Evolutionary conservation across 352 stramenopile species (phyloP), one percentile per base, ranked within the genome.

Genomic region (Pythium dissotocum): DNA sequence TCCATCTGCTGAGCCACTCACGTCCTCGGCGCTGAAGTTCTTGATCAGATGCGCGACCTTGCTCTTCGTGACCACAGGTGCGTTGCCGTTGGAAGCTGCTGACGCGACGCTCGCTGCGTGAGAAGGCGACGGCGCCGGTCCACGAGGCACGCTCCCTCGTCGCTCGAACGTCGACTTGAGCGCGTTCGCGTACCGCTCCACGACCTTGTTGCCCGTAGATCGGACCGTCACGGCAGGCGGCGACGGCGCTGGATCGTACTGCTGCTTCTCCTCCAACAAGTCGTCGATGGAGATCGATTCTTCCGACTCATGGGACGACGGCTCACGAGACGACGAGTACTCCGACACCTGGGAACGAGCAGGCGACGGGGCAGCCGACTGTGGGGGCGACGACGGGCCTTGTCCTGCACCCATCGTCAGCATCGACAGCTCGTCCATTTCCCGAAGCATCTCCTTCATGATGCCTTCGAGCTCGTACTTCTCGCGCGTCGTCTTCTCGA

Each of bases 11-110:
- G 26, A 8, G 6, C 18, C 16, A 32, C 18, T 30, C 28, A 36
- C 52, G 44, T 73, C 70, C 30, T 80, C 76, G 4, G 35, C 48
- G 9, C 78, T 87, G 33, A 89, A 91, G 70, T 89, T 91, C 72
- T 90, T 90, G 71, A 90, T 89, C 61, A 91, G 66, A 62, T 83
- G 72, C 28, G 83, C 81, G 28, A 91, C 75, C 49, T 88, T 88
- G 69, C 70, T 89, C 33, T 69, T 78, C 35, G 33, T 65, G 71
- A 59, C 49, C 48, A 10, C 35, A 24, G 6, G 36, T 35, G 16
- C n/a, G 35, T 54, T 30, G 9, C 8, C 63, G 42, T 9, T 16
- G 9, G 28, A 30, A 30, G 28, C 28, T 1, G 28, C 28, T 1
- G 52, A 40, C 18, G 59, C 7, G 18, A 6, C 18, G 7, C 18